These are phyloP conservation scores for Dactylella cylindrospora DNA, from an alignment of 2,329 filamentous ascomycete genomes.

Conservation along the genomic window DNA sequence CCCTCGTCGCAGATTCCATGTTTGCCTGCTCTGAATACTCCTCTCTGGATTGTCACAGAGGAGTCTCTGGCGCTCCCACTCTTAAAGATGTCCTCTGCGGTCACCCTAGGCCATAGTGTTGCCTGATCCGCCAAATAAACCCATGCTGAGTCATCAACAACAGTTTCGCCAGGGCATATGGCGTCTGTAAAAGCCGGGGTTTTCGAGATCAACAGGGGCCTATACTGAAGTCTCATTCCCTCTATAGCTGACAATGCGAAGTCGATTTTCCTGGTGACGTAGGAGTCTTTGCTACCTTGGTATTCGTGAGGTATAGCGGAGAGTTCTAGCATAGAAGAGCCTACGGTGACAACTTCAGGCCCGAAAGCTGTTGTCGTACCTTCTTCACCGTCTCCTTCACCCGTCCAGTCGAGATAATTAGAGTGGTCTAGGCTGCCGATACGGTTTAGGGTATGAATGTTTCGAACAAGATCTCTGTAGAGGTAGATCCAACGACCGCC, in stretches of 20 bases:
- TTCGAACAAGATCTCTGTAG: slow-evolving; percentile 36
- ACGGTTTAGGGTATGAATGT: slow-evolving; percentile 20
- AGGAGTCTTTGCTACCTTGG: not conserved
- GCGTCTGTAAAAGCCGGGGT: slow-evolving; percentile 36
- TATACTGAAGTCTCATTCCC: slow-evolving; percentile 32
- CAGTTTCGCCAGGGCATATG: slow-evolving; percentile 18
- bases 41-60: slow-evolving; percentile 14
- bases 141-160: slow-evolving; percentile 26
- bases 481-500: slow-evolving; percentile 25
- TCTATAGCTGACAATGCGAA: slow-evolving; percentile 25
- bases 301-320: slow-evolving; percentile 13
- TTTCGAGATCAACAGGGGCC: slow-evolving; percentile 19
- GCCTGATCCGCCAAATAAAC: slow-evolving; percentile 29
- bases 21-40: slow-evolving; percentile 23
- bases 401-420: no score
- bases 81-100: not conserved
- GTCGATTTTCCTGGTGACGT: slow-evolving; percentile 28
- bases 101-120: slow-evolving; percentile 7
- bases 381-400: not conserved
- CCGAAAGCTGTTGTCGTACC: not conserved
- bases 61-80: not conserved
- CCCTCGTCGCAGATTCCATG: slow-evolving; percentile 30
- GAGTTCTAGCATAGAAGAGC: slow-evolving; percentile 19
- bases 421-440: slow-evolving; percentile 5
- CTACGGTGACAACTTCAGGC: slow-evolving; percentile 1